Evolutionary conservation across 164 flowering plant species (phyloP), one percentile per base, ranked within the genome.

Genomic region (Litsea cubeba): DNA sequence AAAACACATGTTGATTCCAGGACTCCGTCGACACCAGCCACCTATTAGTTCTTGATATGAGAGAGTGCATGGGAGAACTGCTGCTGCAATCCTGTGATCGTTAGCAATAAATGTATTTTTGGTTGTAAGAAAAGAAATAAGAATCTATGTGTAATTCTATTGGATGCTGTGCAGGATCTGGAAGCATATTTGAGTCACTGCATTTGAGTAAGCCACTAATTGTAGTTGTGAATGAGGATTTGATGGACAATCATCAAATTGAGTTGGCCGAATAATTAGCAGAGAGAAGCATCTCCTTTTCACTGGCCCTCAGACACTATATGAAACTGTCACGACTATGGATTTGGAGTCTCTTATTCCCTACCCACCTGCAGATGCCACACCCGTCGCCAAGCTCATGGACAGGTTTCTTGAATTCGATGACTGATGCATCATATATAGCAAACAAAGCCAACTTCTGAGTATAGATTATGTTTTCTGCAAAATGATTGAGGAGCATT

Each of bases 211-310:
- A 90, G 71, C 97, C 99, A 63, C 78, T 95, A 46, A 91, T 95
- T 63, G 98, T 93, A 17, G 97, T 92, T 66, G 99, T 93, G 72
- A 95, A 95, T 71, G 97, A 93, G 85, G 97, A 92, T 87, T 83
- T 95, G 81, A 95, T 95, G 99, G 98, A 95, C 84, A 93, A 95
- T 77, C 99, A 95, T 83, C 99, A 95, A 77, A 83, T 88, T 72
- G 98, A 95, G 82, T 79, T 95, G 50, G 97, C 99, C 14, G 98
- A 95, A 80, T 98, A 95, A 84, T 84, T 95, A 71, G 98, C 97
- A 49, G 93, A 87, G 72, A 87, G 81, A 90, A 86, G 79, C 97
- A 94, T 85, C 83, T 95, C 68, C 83, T 87, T n/a, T 93, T 86
- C 79, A 92, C 95, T 77, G 81, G 81, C 12, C 97, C 99, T 40